Percentiles rank a stretch among this genome's conserved stretches.
Evolutionary conservation across 1,284 basidiomycete species (phyloP).

Genomic region (Austropuccinia psidii): DNA sequence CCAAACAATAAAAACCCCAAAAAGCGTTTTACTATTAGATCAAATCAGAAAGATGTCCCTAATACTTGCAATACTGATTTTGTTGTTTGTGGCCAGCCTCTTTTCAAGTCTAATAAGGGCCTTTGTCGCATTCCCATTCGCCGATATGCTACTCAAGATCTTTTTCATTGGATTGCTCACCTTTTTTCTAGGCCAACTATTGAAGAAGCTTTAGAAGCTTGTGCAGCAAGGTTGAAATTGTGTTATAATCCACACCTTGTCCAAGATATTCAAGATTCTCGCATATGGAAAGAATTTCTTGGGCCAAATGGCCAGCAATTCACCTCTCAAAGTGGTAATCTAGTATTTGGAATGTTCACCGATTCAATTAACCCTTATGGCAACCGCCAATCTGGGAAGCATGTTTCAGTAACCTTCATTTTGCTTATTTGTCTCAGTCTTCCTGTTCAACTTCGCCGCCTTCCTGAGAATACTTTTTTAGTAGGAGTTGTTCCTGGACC

Average conservation of each 20-base stretch:
- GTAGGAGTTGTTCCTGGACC: conserved; percentile 48
- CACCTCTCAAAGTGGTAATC: background rate
- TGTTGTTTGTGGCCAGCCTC: background rate
- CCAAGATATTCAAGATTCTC: conserved; percentile 10
- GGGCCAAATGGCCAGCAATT: background rate
- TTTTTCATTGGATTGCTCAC: conserved; percentile 11
- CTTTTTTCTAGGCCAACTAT: conserved; percentile 6
- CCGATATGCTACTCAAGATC: conserved; percentile 11
- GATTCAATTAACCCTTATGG: conserved; percentile 28
- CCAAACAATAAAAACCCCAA: too few species aligned
- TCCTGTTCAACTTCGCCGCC: conserved; percentile 45
- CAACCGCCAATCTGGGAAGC: background rate
- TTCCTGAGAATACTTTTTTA: conserved; percentile 48
- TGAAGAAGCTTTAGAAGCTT: background rate
- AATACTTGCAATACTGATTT: background rate
- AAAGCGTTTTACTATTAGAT: too few species aligned
- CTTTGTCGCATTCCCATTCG: background rate
- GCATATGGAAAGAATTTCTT: background rate
- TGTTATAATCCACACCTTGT: background rate
- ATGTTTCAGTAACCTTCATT: background rate
- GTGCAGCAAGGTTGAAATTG: background rate
- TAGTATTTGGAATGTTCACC: background rate
- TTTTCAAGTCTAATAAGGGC: background rate
- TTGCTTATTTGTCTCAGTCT: background rate
- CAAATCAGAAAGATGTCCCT: background rate